These are phyloP conservation scores for Cokeromyces recurvatus DNA, from an alignment of 371 early-diverging fungal genomes.

Conservation along the genomic window DNA sequence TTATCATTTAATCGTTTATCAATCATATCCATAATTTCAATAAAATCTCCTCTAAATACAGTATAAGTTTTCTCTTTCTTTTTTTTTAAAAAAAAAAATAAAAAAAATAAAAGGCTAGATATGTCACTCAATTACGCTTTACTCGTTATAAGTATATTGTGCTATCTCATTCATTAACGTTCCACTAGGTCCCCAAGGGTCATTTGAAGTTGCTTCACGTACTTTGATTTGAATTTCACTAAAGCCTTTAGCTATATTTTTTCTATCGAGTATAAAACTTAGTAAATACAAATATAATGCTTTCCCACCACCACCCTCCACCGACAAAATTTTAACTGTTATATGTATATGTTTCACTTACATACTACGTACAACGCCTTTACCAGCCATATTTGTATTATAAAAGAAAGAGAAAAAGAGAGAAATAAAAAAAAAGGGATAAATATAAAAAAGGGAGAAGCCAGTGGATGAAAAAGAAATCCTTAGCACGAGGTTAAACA, in stretches of 20 bases:
- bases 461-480: too few species aligned
- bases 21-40: constrained; percentile 93
- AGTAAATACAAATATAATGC: not conserved
- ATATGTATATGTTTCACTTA: not conserved
- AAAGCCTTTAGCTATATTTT: constrained; percentile 92
- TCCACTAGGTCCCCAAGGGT: constrained; percentile 79
- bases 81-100: not conserved
- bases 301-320: too few species aligned
- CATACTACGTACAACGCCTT: not conserved
- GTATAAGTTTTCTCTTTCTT: not conserved
- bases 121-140: too few species aligned
- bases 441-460: too few species aligned
- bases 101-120: not conserved
- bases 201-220: constrained; percentile 88
- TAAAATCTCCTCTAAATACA: constrained; percentile 68
- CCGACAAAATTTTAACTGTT: not conserved
- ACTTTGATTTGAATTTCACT: constrained; percentile 92
- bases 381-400: not conserved
- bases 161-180: constrained; percentile 84
- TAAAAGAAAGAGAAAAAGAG: too few species aligned
- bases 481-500: too few species aligned
- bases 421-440: too few species aligned
- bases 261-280: constrained; percentile 47
- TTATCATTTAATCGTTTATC: constrained; percentile 94
- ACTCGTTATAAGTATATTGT: constrained; percentile 79